phyloP scores from a whole-genome alignment of 2,329 filamentous ascomycete species.

The Scytalidium lignicola region DNA sequence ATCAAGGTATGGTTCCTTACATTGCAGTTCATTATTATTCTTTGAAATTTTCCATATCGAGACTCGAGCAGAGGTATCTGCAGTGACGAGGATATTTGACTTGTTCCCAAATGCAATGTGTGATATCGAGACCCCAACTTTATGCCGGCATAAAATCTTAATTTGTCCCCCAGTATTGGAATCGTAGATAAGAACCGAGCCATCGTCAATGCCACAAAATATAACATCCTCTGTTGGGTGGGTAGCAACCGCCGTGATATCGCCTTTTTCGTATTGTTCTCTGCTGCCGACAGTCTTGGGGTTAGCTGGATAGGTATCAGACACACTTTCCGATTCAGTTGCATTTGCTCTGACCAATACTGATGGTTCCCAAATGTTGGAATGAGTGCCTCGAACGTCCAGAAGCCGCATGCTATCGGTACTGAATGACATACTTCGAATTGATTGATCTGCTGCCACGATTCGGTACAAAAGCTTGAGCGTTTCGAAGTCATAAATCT shows the following conservation, averaged over 20 bases:
- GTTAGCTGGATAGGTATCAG: background rate
- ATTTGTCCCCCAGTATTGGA: slow-evolving; percentile 11
- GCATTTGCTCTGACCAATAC: slow-evolving; percentile 19
- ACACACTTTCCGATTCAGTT: slow-evolving; percentile 4
- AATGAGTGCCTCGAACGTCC: slow-evolving; percentile 27
- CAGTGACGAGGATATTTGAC: slow-evolving; percentile 20
- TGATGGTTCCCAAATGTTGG: slow-evolving; percentile 32
- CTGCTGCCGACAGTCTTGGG: slow-evolving; percentile 8
- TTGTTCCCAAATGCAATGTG: slow-evolving; percentile 14
- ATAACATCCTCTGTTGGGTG: slow-evolving; percentile 13
- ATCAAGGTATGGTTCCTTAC: background rate
- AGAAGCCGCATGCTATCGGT: slow-evolving; percentile 27
- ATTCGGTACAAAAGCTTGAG: slow-evolving; percentile 26
- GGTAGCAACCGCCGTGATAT: slow-evolving; percentile 18
- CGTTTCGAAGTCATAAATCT: slow-evolving; percentile 20
- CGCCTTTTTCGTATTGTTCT: slow-evolving; percentile 7
- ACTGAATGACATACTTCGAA: slow-evolving; percentile 27
- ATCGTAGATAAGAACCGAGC: slow-evolving; percentile 21
- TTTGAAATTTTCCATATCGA: slow-evolving; percentile 14
- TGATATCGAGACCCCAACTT: slow-evolving; percentile 12
- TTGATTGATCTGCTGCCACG: slow-evolving; percentile 21
- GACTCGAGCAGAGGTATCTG: slow-evolving; percentile 23
- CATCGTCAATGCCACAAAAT: slow-evolving; percentile 23
- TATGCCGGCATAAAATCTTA: slow-evolving; percentile 20
- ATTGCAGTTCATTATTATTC: background rate